Conservation (phyloP, 2,329 filamentous ascomycete genomes). For the Calonectria henricotiae region DNA sequence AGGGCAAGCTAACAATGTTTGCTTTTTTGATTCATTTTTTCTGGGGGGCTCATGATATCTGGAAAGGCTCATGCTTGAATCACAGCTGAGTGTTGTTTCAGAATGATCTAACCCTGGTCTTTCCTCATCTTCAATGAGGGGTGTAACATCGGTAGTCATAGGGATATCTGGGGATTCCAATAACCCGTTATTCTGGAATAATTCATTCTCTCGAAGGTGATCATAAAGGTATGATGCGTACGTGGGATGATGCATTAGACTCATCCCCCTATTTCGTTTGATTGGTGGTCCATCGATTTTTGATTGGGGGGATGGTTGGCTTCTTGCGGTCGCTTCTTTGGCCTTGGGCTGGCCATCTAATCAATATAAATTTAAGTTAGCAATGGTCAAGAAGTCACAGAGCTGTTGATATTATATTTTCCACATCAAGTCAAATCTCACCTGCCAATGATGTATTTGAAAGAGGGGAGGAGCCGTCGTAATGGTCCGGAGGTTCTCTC, state of each 20-base stretch:
- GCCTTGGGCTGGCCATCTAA: background rate
- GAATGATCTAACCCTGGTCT: background rate
- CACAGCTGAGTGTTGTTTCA: too few relatives aligned
- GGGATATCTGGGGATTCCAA: background rate
- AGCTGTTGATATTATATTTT: too few relatives aligned
- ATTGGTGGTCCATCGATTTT: too few relatives aligned
- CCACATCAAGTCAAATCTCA: too few relatives aligned
- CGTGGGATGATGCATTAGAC: accelerated
- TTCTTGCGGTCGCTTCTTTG: too few relatives aligned
- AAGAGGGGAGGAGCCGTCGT: background rate
- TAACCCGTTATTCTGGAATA: background rate
- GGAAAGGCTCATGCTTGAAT: background rate
- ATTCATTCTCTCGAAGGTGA: too few relatives aligned
- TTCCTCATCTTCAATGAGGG: background rate
- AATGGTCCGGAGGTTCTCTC: background rate
- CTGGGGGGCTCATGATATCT: too few relatives aligned
- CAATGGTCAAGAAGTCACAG: background rate
- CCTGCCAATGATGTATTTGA: background rate
- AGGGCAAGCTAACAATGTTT: background rate
- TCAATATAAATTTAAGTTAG: background rate
- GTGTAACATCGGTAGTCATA: too few relatives aligned
- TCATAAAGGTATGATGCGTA: too few relatives aligned
- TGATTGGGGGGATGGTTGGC: background rate
- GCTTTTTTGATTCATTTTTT: background rate
- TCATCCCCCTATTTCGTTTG: too few relatives aligned